Percentiles rank a stretch among this genome's conserved stretches.
These are phyloP conservation scores for Fusarium napiforme DNA, from an alignment of 2,329 filamentous ascomycete species.

Conservation along the genomic window DNA sequence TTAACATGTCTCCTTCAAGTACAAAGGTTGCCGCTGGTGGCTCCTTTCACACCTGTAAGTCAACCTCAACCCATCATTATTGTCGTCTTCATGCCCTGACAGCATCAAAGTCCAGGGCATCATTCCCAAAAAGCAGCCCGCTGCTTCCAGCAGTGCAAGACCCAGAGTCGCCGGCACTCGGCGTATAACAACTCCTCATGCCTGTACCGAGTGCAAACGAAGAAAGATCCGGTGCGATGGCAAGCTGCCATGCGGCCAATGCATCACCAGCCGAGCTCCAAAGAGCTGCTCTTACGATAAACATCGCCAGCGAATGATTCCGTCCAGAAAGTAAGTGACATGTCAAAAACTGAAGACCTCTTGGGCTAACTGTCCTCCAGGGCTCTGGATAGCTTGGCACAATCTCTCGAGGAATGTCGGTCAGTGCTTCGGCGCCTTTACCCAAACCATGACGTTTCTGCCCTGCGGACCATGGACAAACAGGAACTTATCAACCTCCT, in stretches of 20 bases:
- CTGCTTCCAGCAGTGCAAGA: conserved; percentile 49
- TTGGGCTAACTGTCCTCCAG: conserved; percentile 45
- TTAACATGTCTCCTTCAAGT: conserved; percentile 54
- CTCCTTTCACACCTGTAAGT: conserved; percentile 51
- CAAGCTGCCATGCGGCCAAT: conserved; percentile 83
- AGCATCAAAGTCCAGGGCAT: conserved; percentile 60
- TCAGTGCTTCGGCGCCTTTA: conserved; percentile 60
- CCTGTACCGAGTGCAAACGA: conserved; percentile 81
- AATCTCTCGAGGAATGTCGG: conserved; percentile 72
- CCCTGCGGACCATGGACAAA: conserved; percentile 64
- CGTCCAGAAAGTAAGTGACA: conserved; percentile 75
- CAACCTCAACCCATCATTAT: background rate
- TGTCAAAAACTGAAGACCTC: conserved; percentile 22
- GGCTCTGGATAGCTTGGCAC: conserved; percentile 71
- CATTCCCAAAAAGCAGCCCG: conserved; percentile 61
- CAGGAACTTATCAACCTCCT: conserved; percentile 69
- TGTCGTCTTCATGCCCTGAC: conserved; percentile 11
- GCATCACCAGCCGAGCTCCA: conserved; percentile 81
- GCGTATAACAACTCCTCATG: conserved; percentile 68
- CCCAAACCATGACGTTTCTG: conserved; percentile 65
- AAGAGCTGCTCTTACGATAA: conserved; percentile 85
- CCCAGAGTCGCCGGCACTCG: conserved; percentile 55
- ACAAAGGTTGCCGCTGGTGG: conserved; percentile 54
- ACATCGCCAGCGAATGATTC: conserved; percentile 79
- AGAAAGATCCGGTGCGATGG: conserved; percentile 88